Evolutionary conservation across 176 grass and related monocot genomes (phyloP).

Genomic region (Elaeis guineensis): DNA sequence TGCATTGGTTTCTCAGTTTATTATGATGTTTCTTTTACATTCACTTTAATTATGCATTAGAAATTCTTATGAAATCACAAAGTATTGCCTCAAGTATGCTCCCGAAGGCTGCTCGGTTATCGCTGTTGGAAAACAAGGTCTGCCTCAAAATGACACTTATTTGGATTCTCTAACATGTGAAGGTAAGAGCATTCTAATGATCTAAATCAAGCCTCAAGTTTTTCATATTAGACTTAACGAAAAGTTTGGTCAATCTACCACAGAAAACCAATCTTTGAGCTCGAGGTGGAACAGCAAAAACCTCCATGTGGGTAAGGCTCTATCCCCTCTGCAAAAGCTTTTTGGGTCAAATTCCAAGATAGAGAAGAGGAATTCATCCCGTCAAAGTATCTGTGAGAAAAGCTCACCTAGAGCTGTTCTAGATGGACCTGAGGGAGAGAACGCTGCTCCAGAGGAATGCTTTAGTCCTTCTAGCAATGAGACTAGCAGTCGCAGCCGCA

Average conservation of each 20-base stretch:
- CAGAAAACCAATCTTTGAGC: constrained; percentile 47
- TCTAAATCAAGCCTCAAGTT: background rate
- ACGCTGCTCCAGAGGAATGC: constrained; percentile 42
- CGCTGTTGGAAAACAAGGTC: constrained; percentile 39
- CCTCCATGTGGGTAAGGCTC: constrained; percentile 1
- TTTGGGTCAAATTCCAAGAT: constrained; percentile 48
- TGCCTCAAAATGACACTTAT: constrained; percentile 15
- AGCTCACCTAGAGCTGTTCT: constrained; percentile 69
- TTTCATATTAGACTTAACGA: background rate
- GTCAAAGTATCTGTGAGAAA: constrained; percentile 35
- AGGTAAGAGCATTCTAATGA: constrained; percentile 28
- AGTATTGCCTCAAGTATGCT: constrained; percentile 65
- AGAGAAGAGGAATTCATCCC: constrained; percentile 28
- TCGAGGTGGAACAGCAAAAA: constrained; percentile 49
- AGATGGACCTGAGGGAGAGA: constrained; percentile 41
- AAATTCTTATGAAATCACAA: constrained; percentile 60
- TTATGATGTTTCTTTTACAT: background rate
- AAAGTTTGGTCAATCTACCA: background rate
- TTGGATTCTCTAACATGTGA: constrained; percentile 34
- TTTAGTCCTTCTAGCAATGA: constrained; percentile 55
- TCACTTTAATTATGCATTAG: constrained; percentile 17
- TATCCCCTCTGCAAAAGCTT: constrained; percentile 51
- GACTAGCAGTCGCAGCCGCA: constrained; percentile 22
- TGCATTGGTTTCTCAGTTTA: background rate
- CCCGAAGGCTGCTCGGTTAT: constrained; percentile 68